Base-by-base conservation (phyloP, 1,139 yeast species). In the Hemisphaericaspora lyxosophila region DNA sequence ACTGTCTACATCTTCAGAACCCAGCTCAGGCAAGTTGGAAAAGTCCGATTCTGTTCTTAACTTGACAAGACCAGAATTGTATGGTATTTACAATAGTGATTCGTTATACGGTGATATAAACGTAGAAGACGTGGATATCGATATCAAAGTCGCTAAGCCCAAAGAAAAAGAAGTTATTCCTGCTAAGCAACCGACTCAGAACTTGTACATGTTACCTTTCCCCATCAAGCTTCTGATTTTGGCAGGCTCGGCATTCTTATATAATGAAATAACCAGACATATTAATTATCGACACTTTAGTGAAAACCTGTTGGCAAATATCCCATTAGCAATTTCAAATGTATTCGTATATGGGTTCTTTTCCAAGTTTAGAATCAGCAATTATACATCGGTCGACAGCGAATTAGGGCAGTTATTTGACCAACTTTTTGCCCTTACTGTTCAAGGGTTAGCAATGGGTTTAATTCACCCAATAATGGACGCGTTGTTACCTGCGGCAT, bases 391-490 rank as follows among this genome's bases (percentile, higher is more conserved):
- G 3, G 39, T 43, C 17, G 28, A 28, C 13, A 37, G 31, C 36
- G 42, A 41, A 18, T 24, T 33, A 12, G 41, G 43, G 12, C 32
- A 31, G 14, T 18, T 40, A 9, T 35, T 53, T n/a, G 67, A 69
- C 44, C 48, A 50, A 9, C 40, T 51, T 1, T 39, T 65, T 9
- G 64, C 68, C 6, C 56, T 68, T 39, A 40, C 59, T 8, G 34
- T 68, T 15, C 73, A 82, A 50, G 95, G 95, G 2, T 56, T 83
- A 23, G 47, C 78, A 11, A 71, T 85, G 62, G 90, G 94, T 6
- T 53, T 72, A 11, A 52, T 80, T 25, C 75, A 82, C 34, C 92
- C 95, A 8, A 40, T 79, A 1, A 60, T 82, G 51, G 94, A 85
- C 55, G 55, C 56, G 35, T 32, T 67, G 4, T 61, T 70, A 45